These are phyloP conservation scores for Moesziomyces parantarcticus DNA, from an alignment of 1,284 basidiomycete species.

Conservation along the genomic window DNA sequence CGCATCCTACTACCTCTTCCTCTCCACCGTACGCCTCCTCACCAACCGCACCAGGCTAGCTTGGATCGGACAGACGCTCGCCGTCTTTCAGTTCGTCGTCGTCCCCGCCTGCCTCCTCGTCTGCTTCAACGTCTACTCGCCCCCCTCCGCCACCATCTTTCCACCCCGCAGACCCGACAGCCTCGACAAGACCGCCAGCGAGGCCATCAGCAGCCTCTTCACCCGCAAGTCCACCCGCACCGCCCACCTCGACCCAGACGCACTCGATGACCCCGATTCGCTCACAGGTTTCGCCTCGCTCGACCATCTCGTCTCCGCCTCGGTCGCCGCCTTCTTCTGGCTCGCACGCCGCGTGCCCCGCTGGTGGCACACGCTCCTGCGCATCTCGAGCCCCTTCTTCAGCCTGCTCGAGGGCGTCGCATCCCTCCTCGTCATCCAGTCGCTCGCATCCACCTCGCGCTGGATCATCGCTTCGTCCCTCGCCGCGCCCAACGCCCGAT, in stretches of 20 bases:
- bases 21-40: slow-evolving; percentile 58
- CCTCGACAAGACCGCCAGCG: slow-evolving; percentile 23
- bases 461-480: slow-evolving; percentile 73
- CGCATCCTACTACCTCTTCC: slow-evolving; percentile 62
- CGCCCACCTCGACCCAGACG: background rate
- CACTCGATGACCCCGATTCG: slow-evolving; percentile 16
- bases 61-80: slow-evolving; percentile 55
- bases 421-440: slow-evolving; percentile 65
- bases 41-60: slow-evolving; percentile 49
- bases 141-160: slow-evolving; percentile 51
- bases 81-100: slow-evolving; percentile 63
- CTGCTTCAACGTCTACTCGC: slow-evolving; percentile 64
- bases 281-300: slow-evolving; percentile 28
- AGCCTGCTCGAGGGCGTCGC: slow-evolving; percentile 65
- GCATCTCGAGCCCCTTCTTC: slow-evolving; percentile 62
- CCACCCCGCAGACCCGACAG: slow-evolving; percentile 27
- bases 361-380: slow-evolving; percentile 62
- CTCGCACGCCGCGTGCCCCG: slow-evolving; percentile 55
- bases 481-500: slow-evolving; percentile 77
- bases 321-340: slow-evolving; percentile 51
- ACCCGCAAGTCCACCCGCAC: slow-evolving; percentile 1
- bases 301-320: slow-evolving; percentile 23
- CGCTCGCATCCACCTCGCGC: slow-evolving; percentile 55
- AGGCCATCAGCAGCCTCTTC: slow-evolving; percentile 36
- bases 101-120: slow-evolving; percentile 62